phyloP scores from a whole-genome alignment of 2,329 filamentous ascomycete genomes.

The Fusarium circinatum region DNA sequence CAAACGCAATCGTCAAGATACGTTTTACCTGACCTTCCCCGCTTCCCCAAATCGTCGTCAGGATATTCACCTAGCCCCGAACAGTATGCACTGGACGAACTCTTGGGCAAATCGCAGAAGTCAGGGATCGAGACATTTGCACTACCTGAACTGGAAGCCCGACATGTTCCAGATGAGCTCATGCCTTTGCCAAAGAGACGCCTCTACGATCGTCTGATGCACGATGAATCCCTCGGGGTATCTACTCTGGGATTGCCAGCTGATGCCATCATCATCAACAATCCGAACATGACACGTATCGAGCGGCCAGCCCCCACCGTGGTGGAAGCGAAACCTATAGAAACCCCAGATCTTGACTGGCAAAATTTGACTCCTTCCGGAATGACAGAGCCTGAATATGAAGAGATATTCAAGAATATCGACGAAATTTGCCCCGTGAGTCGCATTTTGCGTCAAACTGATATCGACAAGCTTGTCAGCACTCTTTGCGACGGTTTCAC shows the following conservation, averaged over 20 bases:
- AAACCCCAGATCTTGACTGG: slow-evolving; percentile 44
- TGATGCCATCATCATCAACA: slow-evolving; percentile 59
- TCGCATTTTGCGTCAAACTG: slow-evolving; percentile 49
- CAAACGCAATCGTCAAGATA: neutral
- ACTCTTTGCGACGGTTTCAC: slow-evolving; percentile 59
- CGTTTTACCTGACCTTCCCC: neutral
- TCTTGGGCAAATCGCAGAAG: neutral
- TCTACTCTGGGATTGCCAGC: slow-evolving; percentile 51
- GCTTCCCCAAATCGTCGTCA: neutral
- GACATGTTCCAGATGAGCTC: neutral
- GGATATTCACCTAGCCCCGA: neutral
- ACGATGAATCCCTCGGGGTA: slow-evolving; percentile 46
- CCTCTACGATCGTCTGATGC: slow-evolving; percentile 44
- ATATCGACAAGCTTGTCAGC: slow-evolving; percentile 55
- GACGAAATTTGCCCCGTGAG: slow-evolving; percentile 60
- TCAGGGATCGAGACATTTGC: neutral
- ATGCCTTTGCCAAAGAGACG: neutral
- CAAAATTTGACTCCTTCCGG: slow-evolving; percentile 46
- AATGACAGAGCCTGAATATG: slow-evolving; percentile 37
- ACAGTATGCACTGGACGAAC: neutral
- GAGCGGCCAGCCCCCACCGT: slow-evolving; percentile 23
- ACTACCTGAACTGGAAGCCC: slow-evolving; percentile 11
- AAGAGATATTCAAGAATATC: slow-evolving; percentile 58
- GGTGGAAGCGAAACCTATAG: slow-evolving; percentile 31
- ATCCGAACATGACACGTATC: slow-evolving; percentile 47